phyloP scores from a whole-genome alignment of 768 basidiomycete genomes.

The Tulasnella sp. region DNA sequence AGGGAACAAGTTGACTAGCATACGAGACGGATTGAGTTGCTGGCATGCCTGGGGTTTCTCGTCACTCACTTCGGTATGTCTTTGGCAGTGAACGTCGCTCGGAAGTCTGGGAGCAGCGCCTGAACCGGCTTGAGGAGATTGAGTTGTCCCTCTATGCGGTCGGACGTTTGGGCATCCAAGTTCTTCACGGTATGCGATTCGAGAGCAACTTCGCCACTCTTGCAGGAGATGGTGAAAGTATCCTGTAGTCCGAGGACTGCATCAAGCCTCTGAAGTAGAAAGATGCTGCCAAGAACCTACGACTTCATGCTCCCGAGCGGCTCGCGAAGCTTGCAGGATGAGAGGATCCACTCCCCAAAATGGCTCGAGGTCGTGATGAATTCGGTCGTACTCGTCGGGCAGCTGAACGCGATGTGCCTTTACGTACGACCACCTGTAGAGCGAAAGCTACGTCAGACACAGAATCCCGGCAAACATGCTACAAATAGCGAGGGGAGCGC shows the following conservation, averaged over 20 bases:
- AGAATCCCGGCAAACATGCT: too few relatives aligned
- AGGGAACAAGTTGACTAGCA: conserved; percentile 49
- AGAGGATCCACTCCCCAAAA: conserved; percentile 51
- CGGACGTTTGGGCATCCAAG: conserved; percentile 27
- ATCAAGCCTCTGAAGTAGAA: not conserved
- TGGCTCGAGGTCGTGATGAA: conserved; percentile 50
- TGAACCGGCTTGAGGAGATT: conserved; percentile 49
- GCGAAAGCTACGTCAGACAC: not conserved
- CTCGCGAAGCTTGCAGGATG: not conserved
- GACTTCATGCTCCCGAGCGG: conserved; percentile 1
- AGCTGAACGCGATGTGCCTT: conserved; percentile 52
- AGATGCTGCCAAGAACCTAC: not conserved
- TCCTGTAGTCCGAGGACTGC: conserved; percentile 34
- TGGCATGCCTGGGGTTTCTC: too few relatives aligned
- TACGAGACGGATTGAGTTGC: not conserved
- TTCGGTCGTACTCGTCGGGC: conserved; percentile 61
- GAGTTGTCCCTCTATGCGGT: conserved; percentile 38
- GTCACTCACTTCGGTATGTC: conserved; percentile 37
- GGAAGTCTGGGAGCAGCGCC: conserved; percentile 51
- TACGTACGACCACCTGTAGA: conserved; percentile 54
- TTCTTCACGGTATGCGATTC: conserved; percentile 38
- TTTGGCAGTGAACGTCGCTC: conserved; percentile 49
- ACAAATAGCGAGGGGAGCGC: not conserved
- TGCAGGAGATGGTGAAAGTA: conserved; percentile 45
- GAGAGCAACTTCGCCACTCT: not conserved